Evolutionary conservation across 2,329 filamentous ascomycete genomes (phyloP).

Genomic region (Thielaviopsis punctulata): DNA sequence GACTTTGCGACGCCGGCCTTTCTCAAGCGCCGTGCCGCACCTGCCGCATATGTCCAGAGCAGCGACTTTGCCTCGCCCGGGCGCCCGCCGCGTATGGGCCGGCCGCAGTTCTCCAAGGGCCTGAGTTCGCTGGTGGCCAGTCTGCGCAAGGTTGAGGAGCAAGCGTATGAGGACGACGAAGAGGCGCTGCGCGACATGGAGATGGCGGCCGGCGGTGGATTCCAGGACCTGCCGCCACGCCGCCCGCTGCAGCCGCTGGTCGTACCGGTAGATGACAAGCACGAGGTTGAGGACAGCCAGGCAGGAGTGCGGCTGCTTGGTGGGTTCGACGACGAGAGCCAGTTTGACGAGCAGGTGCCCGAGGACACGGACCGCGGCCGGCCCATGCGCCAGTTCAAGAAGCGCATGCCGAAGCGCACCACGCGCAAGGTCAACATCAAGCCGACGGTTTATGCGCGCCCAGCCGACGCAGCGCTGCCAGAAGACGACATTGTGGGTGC

Average conservation of each 20-base stretch:
- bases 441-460: conserved; percentile 33
- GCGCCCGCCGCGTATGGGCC: conserved; percentile 32
- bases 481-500: conserved; percentile 17
- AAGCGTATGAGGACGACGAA: conserved; percentile 53
- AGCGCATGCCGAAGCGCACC: conserved; percentile 68
- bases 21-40: conserved; percentile 23
- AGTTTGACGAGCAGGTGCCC: conserved; percentile 38
- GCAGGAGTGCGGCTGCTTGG: conserved; percentile 30
- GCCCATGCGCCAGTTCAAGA: conserved; percentile 53
- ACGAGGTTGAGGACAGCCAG: conserved; percentile 28
- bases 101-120: conserved; percentile 47
- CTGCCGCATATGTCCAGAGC: neutral
- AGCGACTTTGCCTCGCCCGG: conserved; percentile 1
- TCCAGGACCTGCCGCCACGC: conserved; percentile 9
- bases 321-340: conserved; percentile 45
- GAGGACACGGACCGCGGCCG: conserved; percentile 37
- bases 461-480: conserved; percentile 14
- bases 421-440: conserved; percentile 51
- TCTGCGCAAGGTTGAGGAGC: conserved; percentile 52
- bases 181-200: conserved; percentile 61
- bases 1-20: conserved; percentile 56
- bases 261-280: conserved; percentile 10
- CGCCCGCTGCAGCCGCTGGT: conserved; percentile 6
- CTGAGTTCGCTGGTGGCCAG: conserved; percentile 59
- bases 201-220: conserved; percentile 23